Evolutionary conservation across 805 yeast genomes (phyloP), one percentile per base, ranked within the genome.

Genomic region (Hanseniaspora valbyensis): DNA sequence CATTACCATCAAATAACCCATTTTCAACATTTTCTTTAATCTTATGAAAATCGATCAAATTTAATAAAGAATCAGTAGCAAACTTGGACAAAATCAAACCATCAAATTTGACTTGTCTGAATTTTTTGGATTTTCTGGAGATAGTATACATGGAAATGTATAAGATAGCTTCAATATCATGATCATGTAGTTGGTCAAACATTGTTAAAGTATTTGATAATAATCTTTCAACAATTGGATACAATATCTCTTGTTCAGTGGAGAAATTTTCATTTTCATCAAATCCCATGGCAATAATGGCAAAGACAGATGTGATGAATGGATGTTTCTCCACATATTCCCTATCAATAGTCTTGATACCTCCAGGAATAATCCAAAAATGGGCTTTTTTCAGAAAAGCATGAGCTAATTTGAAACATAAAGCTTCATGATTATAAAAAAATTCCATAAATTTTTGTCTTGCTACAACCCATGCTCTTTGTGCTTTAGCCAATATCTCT

Each of bases 321-420:
- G 79, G 74, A 59, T 77, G 80, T 29, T 68, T 66, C 16, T 63
- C 56, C 4, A 74, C 80, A 57, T 73, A 77, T 10, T 63, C 63
- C 34, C 69, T 59, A 37, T 71, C 66, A 12, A 77, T 69, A 29
- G 68, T 69, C 33, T 69, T 73, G n/a, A 76, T 68, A 4, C 80
- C 81, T 10, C 80, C 81, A 1, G 81, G 81, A 4, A 76, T 72
- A 41, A 78, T 75, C 79, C 81, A 78, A 57, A 73, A 75, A 56
- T 75, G 80, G 2, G 81, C 76, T 39, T 71, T 72, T 16, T 68
- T 70, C 33, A 77, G 59, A 54, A 77, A 78, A 25, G 72, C 71
- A 51, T 69, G 66, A 0, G 76, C 71, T 28, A 77, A 58, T 40
- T 65, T 62, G 7, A 74, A 61, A 55, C 78, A 74, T 5, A 76